Conservation (phyloP, 2,329 filamentous ascomycete species). For the Fusarium anthophilum region DNA sequence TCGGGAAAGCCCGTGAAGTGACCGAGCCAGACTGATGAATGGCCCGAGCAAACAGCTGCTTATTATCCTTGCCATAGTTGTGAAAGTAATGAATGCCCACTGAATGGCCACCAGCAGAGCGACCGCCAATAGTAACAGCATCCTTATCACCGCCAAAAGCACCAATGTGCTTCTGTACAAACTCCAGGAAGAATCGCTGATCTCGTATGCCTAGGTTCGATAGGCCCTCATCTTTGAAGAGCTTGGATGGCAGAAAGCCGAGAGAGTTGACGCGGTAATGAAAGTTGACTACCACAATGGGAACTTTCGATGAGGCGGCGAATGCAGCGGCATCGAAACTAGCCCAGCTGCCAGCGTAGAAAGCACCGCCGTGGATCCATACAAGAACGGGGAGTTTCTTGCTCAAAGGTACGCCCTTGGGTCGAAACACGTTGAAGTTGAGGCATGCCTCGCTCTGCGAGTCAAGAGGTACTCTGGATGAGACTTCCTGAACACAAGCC, state of each 20-base stretch:
- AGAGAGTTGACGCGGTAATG: constrained; percentile 54
- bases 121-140: constrained; percentile 64
- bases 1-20: constrained; percentile 50
- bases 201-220: constrained; percentile 65
- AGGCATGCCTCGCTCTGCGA: constrained; percentile 50
- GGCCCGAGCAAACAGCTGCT: constrained; percentile 47
- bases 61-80: constrained; percentile 45
- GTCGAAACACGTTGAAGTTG: constrained; percentile 53
- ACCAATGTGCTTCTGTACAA: constrained; percentile 62
- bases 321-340: constrained; percentile 51
- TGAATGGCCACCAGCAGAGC: constrained; percentile 60
- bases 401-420: constrained; percentile 45
- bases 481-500: constrained; percentile 52
- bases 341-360: constrained; percentile 46
- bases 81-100: constrained; percentile 52
- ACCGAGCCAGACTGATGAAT: constrained; percentile 52
- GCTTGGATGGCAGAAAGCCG: constrained; percentile 55
- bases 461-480: constrained; percentile 14
- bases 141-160: constrained; percentile 63
- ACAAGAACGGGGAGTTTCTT: constrained; percentile 51
- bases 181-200: constrained; percentile 61
- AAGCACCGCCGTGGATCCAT: constrained; percentile 54
- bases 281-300: constrained; percentile 54
- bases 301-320: constrained; percentile 46
- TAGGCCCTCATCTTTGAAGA: constrained; percentile 48